Base-by-base conservation (phyloP, 1,284 basidiomycete species). In the Anthracocystis panici-leucophaei region DNA sequence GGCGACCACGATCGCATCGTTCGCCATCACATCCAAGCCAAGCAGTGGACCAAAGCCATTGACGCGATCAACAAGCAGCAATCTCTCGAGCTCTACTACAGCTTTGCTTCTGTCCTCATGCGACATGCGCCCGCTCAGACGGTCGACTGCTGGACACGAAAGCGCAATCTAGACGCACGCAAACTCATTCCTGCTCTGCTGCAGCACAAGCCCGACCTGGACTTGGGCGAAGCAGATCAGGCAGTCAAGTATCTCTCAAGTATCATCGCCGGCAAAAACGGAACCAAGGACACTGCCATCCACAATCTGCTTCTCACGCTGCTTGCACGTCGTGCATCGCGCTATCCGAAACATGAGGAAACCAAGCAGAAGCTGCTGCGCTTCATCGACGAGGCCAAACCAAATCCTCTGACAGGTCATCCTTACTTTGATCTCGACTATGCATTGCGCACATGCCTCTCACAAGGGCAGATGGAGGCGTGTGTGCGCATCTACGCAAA, bases 401-500 rank as follows among this genome's bases (percentile, higher is more conserved):
- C 66, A 2, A 91, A 97, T 84, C 92, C 94, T 1, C 84, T 92
- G 23, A 93, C 93, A 0, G 91, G 90, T 3, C 91, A 91, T 82
- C 95, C 96, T 1, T 97, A 94, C 85, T 99, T 95, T 83, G 96
- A 99, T 80, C 89, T 99, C 41, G 95, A 99, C 87, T 99, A 98
- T 83, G 97, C 96, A 0, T 85, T 99, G 65, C 90, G 97, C 10
- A 86, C 97, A 49, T 99, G 95, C 87, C 89, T 91, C 73, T 67
- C 78, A 18, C 89, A 92, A 45, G 90, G 91, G 6, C 89, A 93
- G 51, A 93, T 91, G 31, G 93, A 95, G 79, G 91, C 96, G 1
- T 98, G 95, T 84, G 94, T 99, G 45, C 92, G 94, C 80, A 96
- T 99, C 64, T 99, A 98, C 86, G 93, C 94, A 10, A 95, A 97